These are phyloP conservation scores for Phallus indusiatus DNA, from an alignment of 768 basidiomycete genomes.

Conservation along the genomic window DNA sequence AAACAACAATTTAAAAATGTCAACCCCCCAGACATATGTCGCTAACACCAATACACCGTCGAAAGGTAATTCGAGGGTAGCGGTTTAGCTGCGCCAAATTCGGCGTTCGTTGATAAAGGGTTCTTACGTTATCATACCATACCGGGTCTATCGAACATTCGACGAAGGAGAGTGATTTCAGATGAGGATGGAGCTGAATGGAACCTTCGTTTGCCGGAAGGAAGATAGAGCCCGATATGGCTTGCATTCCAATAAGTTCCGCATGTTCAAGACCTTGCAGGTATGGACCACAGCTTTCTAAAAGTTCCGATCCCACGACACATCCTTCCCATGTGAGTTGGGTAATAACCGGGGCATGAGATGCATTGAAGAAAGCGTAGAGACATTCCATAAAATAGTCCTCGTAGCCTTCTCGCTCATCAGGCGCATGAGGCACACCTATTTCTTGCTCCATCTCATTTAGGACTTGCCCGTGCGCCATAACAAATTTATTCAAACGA, in stretches of 20 bases:
- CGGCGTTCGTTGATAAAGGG: conserved; percentile 38
- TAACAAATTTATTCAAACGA: not conserved
- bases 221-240: not conserved
- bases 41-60: not conserved
- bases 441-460: conserved; percentile 1
- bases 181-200: not conserved
- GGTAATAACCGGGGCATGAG: not conserved
- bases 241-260: not conserved
- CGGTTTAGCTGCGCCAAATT: conserved; percentile 27
- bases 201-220: not conserved
- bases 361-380: not conserved
- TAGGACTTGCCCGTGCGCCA: not conserved
- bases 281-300: not conserved
- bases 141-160: conserved; percentile 25
- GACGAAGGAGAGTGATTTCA: conserved; percentile 19
- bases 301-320: not conserved
- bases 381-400: not conserved
- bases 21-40: not conserved
- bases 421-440: not conserved
- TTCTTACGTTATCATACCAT: conserved; percentile 36
- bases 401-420: not conserved
- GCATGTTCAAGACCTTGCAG: not conserved
- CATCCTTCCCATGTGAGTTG: not conserved
- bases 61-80: not conserved
- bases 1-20: not conserved